These are phyloP conservation scores for Phytophthora macrochlamydospora DNA, from an alignment of 352 stramenopile species.

Conservation along the genomic window DNA sequence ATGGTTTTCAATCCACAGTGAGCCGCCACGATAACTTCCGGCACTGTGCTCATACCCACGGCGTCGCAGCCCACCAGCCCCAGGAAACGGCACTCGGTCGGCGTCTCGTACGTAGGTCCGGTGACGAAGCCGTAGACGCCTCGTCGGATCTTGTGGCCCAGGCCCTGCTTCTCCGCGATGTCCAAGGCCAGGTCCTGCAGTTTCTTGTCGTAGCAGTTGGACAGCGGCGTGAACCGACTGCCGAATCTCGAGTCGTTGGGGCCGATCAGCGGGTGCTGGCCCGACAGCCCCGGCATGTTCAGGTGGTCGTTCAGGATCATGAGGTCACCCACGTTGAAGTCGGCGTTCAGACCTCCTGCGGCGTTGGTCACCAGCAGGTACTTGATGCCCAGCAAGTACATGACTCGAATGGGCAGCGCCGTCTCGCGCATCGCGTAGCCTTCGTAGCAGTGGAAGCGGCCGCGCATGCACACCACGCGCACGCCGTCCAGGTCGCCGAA, in stretches of 20 bases:
- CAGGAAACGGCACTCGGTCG: constrained; percentile 92
- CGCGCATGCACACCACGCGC: constrained; percentile 93
- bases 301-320: constrained; percentile 97
- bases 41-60: constrained; percentile 96
- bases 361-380: constrained; percentile 97
- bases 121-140: constrained; percentile 96
- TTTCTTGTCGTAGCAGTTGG: constrained; percentile 90
- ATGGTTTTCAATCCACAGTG: constrained; percentile 95
- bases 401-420: constrained; percentile 94
- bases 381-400: constrained; percentile 95
- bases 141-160: constrained; percentile 77
- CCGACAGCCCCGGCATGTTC: constrained; percentile 91
- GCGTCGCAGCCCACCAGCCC: constrained; percentile 88
- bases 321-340: constrained; percentile 96
- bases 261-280: constrained; percentile 92
- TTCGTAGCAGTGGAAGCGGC: constrained; percentile 97
- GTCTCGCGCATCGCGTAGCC: constrained; percentile 95
- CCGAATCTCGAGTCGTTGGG: constrained; percentile 96
- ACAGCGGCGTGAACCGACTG: constrained; percentile 92
- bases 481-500: constrained; percentile 90
- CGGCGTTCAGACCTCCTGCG: constrained; percentile 93
- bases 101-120: constrained; percentile 95
- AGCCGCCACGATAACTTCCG: constrained; percentile 93
- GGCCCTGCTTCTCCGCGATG: constrained; percentile 73
- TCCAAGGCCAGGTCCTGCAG: constrained; percentile 79